A percentile compares a stretch with the other conserved stretches of the same genome.
Conservation (phyloP, 805 yeast genomes). For the Candida pseudofarinosa region DNA sequence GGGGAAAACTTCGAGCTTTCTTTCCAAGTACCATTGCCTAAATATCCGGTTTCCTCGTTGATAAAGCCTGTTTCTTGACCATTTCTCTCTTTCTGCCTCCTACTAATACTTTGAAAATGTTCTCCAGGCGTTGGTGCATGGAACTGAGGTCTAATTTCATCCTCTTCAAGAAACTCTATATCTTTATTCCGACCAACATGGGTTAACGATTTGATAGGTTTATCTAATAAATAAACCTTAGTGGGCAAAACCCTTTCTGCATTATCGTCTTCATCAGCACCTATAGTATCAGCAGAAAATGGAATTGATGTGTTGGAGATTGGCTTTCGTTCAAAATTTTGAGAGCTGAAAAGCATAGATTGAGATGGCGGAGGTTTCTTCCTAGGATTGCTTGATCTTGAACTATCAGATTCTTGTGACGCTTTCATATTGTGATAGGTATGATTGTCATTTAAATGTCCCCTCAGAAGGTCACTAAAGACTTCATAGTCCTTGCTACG, state of each 20-base stretch:
- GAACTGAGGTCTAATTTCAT: constrained; percentile 32
- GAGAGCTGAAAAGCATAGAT: not conserved
- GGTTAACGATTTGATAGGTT: constrained; percentile 30
- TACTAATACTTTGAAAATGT: constrained; percentile 21
- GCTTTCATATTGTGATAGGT: not conserved
- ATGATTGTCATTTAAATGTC: not conserved
- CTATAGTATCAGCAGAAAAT: constrained; percentile 42
- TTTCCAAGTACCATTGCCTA: constrained; percentile 34
- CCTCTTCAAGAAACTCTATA: constrained; percentile 13
- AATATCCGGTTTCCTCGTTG: constrained; percentile 34
- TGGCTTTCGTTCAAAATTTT: not conserved
- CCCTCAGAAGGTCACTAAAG: constrained; percentile 6
- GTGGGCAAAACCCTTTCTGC: constrained; percentile 26
- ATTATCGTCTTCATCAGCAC: constrained; percentile 22
- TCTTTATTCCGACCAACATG: constrained; percentile 11
- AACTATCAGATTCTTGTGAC: not conserved
- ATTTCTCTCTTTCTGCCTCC: constrained; percentile 12
- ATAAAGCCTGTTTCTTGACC: constrained; percentile 25
- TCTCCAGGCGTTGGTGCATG: constrained; percentile 50
- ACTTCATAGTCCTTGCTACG: constrained; percentile 9
- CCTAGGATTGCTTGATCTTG: constrained; percentile 12
- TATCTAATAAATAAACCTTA: constrained; percentile 31
- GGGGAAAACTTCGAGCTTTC: constrained; percentile 26
- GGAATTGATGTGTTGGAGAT: constrained; percentile 25
- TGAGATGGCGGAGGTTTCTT: constrained; percentile 20